phyloP scores from a whole-genome alignment of 495 filamentous ascomycete species.

The Neurospora sp. region DNA sequence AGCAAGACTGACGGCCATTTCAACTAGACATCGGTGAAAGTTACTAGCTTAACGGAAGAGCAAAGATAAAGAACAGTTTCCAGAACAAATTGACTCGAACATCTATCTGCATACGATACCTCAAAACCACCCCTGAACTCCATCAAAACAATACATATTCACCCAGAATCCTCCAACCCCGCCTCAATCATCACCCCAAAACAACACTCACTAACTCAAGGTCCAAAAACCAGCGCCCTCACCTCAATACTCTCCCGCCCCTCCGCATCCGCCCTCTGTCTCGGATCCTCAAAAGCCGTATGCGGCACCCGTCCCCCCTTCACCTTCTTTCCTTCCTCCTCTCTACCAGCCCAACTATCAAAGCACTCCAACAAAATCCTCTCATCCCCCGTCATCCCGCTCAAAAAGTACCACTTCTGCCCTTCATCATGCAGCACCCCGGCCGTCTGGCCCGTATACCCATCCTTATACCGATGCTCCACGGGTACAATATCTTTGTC shows the following conservation, averaged over 20 bases:
- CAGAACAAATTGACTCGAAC: not conserved
- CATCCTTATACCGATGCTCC: constrained; percentile 61
- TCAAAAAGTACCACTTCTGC: constrained; percentile 71
- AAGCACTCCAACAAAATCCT: constrained; percentile 74
- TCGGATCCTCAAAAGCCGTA: constrained; percentile 68
- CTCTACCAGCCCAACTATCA: constrained; percentile 45
- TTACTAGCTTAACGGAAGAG: not conserved
- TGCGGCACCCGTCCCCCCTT: constrained; percentile 64
- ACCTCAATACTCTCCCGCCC: constrained; percentile 80
- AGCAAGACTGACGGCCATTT: not conserved
- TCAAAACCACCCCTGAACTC: not conserved
- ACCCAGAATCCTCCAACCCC: not conserved
- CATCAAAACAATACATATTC: not conserved
- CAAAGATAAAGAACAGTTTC: not conserved
- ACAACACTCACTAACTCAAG: constrained; percentile 24
- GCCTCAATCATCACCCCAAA: not conserved
- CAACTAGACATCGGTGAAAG: not conserved
- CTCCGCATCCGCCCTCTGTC: constrained; percentile 49
- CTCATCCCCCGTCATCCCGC: constrained; percentile 67
- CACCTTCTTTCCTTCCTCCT: constrained; percentile 36
- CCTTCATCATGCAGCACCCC: constrained; percentile 48
- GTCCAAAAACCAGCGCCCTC: constrained; percentile 71
- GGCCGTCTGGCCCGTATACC: constrained; percentile 66
- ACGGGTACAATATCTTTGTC: constrained; percentile 60
- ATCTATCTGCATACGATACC: not conserved